Evolutionary conservation across 352 stramenopile species (phyloP).

Genomic region (Globisporangium barbulae): DNA sequence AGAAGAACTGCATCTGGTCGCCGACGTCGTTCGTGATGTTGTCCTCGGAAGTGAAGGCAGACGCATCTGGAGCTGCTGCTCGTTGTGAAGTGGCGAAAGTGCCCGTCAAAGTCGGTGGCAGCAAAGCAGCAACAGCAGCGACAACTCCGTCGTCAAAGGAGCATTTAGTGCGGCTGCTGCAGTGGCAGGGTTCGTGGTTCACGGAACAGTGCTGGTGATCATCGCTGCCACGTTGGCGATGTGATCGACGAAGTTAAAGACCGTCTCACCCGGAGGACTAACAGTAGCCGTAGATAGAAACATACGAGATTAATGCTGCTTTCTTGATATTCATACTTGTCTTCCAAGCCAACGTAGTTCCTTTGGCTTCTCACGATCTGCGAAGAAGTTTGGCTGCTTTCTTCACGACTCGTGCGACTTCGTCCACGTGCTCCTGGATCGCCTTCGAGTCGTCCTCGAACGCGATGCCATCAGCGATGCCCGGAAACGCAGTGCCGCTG

Average conservation of each 20-base stretch:
- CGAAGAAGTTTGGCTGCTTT: conserved; percentile 18
- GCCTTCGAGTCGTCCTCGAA: conserved; percentile 33
- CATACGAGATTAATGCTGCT: no score
- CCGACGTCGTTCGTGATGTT: neutral
- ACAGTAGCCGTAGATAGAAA: no score
- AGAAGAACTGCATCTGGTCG: neutral
- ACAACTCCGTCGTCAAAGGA: neutral
- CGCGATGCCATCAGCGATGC: conserved; percentile 38
- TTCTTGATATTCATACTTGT: no score
- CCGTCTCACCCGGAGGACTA: no score
- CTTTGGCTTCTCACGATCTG: neutral
- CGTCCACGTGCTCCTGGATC: conserved; percentile 42
- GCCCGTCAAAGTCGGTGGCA: conserved; percentile 4
- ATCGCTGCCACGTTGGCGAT: neutral
- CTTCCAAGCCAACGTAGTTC: no score
- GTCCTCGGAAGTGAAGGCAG: neutral
- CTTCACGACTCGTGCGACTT: no score
- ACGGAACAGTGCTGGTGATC: neutral
- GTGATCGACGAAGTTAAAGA: neutral
- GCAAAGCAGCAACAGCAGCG: neutral
- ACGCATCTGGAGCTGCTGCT: neutral
- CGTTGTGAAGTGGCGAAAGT: neutral
- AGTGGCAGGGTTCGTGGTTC: neutral
- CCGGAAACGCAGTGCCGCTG: conserved; percentile 41
- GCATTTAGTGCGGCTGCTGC: neutral